Evolutionary conservation across 306 rosid genomes (phyloP), one percentile per base, ranked within the genome.

Genomic region (Ormosia emarginata): DNA sequence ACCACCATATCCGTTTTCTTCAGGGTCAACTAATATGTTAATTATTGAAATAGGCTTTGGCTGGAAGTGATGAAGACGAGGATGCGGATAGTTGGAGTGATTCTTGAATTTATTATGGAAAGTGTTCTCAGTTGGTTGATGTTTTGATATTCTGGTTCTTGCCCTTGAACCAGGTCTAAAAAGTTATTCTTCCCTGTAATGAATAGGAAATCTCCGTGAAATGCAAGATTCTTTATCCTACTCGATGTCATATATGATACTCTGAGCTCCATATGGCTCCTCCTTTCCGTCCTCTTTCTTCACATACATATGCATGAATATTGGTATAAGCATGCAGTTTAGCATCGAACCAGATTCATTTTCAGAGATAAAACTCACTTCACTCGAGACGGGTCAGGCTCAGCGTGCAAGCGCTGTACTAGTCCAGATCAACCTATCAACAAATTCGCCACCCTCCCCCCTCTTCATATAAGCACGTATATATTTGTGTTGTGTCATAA

Each of bases 31-130:
- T 84, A 55, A 86, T 50, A 67, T 70, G 69, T 53, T 76, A 61
- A 41, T 46, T 80, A 79, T 81, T 49, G 81, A 46, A 87, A 73
- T 72, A 96, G 99, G 98, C 98, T 77, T 89, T 84, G 32, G 95
- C 98, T 18, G 97, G 98, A 85, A 96, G 99, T 68, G 99, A 94
- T 79, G 94, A 90, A 81, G 98, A 93, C 39, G 92, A 92, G 15
- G 94, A 93, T 66, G 88, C 75, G 0, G 97, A 96, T 79, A 75
- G 82, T 83, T 95, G 99, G 99, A 90, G 97, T 66, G 97, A 96
- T 79, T 87, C 93, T 72, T 90, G 86, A 88, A 68, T 39, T 82
- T 75, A 65, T 69, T 49, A 39, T 71, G 39, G 29, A 72, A 78
- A 43, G 74, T 52, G 56, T 56, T 57, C 44, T n/a, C 50, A 65